A percentile compares a stretch with the other conserved stretches of the same genome.
Conservation (phyloP, 306 rosid genomes). For the Luffa acutangula region DNA sequence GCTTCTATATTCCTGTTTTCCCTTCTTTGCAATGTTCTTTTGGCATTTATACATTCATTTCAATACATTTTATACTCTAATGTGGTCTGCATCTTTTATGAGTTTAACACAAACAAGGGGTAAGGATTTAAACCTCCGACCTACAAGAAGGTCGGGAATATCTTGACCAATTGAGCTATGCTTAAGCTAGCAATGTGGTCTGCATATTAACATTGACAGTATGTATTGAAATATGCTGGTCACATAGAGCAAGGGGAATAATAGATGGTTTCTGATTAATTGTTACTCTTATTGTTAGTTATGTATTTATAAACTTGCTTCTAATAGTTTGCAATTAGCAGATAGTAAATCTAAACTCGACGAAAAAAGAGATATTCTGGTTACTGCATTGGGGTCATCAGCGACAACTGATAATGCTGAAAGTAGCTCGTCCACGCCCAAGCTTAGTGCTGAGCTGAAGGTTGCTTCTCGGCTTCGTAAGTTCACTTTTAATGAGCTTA, state of each 20-base stretch:
- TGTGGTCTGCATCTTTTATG: neutral
- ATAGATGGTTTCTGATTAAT: neutral
- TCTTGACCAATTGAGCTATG: neutral
- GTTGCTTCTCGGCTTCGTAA: slow-evolving; percentile 82
- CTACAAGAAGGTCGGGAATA: neutral
- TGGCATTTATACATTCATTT: neutral
- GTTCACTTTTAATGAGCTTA: slow-evolving; percentile 84
- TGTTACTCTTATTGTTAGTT: neutral
- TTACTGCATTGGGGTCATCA: slow-evolving; percentile 44
- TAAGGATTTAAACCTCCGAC: neutral
- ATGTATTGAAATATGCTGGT: neutral
- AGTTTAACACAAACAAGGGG: neutral
- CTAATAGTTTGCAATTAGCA: slow-evolving; percentile 19
- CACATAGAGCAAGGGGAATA: neutral
- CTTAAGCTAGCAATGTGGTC: neutral
- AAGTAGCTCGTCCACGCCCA: slow-evolving; percentile 60
- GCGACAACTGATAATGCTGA: slow-evolving; percentile 57
- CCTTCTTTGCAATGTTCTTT: neutral
- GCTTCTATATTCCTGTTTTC: neutral
- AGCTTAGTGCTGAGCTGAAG: slow-evolving; percentile 84
- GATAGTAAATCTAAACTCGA: slow-evolving; percentile 45
- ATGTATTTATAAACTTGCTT: neutral
- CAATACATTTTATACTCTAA: neutral
- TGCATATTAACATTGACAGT: neutral
- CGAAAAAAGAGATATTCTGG: slow-evolving; percentile 37